Evolutionary conservation across 2,329 filamentous ascomycete species (phyloP), one percentile per base, ranked within the genome.

Genomic region (Aschersonia sp.): DNA sequence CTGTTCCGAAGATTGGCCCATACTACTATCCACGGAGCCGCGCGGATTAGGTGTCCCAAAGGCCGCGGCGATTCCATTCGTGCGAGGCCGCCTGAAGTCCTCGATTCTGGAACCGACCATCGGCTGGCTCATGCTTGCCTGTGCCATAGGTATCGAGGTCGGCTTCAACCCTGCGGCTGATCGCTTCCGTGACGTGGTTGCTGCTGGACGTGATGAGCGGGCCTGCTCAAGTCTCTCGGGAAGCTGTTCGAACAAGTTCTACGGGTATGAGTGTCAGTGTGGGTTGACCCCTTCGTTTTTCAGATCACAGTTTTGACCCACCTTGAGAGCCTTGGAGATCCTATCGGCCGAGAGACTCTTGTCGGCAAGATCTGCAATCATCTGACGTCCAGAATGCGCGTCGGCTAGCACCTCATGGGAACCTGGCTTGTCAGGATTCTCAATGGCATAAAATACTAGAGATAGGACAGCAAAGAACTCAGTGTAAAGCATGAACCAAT

Each of bases 281-380:
- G 33, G 12, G 2, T 37, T 37, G 12, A 37, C 22, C 22, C 22
- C 29, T 29, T 37, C 11, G 6, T n/a, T 10, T 22, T 22, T 22
- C 7, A 44, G 32, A 30, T 32, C 42, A 30, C 22, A 22, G 22
- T 12, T 33, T 42, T 5, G 11, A 67, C 78, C 63, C 72, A 90
- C 87, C 60, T 80, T 77, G 31, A 98, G 72, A 41, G 86, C 83
- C 43, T 72, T 74, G 1, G 85, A 87, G 57, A 94, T 92, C 51
- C 87, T 75, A 60, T 96, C 87, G 4, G 92, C 92, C 37, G 89
- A 88, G 72, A 94, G 75, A 59, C 88, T 96, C 57, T 84, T 83
- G 56, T 85, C 81, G 3, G 88, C 84, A 49, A 97, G 73, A 12
- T 79, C 81, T 46, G 81, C 78, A 51, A 97, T 76, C 52, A 89